Conservation (phyloP, 352 stramenopile genomes). For the Elongisporangium prolatum region DNA sequence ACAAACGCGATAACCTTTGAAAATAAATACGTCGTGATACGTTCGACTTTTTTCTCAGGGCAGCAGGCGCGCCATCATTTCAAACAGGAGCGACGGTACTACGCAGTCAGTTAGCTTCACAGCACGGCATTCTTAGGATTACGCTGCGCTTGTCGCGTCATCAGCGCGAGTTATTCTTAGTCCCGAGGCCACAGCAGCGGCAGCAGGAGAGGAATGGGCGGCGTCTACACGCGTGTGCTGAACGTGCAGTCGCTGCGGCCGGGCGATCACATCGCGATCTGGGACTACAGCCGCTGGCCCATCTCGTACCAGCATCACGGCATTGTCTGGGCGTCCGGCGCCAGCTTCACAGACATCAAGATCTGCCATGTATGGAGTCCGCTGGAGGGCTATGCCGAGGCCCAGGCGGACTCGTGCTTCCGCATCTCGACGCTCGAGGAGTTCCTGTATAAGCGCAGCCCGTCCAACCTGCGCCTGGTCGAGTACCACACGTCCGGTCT, state of each 20-base stretch:
- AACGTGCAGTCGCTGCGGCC: conserved; percentile 71
- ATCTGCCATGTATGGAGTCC: conserved; percentile 86
- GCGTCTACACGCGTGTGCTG: conserved; percentile 75
- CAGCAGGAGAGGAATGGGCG: conserved; percentile 39
- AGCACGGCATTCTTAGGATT: not conserved
- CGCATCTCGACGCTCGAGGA: conserved; percentile 84
- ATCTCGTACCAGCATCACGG: conserved; percentile 85
- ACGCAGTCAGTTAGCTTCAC: not conserved
- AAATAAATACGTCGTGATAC: not conserved
- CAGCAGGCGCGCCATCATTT: too few species aligned
- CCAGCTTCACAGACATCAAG: conserved; percentile 49
- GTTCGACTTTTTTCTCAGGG: not conserved
- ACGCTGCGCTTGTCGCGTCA: not conserved
- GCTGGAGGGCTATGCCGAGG: conserved; percentile 61
- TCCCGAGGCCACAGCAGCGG: not conserved
- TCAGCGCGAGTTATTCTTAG: not conserved
- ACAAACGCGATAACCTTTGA: not conserved
- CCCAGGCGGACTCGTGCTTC: conserved; percentile 82
- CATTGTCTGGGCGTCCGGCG: conserved; percentile 79
- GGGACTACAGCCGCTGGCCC: conserved; percentile 83
- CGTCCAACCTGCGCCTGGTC: conserved; percentile 63
- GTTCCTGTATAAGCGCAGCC: conserved; percentile 65
- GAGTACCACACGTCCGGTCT: conserved; percentile 84
- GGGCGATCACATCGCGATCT: conserved; percentile 82
- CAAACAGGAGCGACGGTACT: not conserved